A percentile compares a stretch with the other conserved stretches of the same genome.
Conservation (phyloP, 1,284 basidiomycete genomes). For the Tylopilus sp. region DNA sequence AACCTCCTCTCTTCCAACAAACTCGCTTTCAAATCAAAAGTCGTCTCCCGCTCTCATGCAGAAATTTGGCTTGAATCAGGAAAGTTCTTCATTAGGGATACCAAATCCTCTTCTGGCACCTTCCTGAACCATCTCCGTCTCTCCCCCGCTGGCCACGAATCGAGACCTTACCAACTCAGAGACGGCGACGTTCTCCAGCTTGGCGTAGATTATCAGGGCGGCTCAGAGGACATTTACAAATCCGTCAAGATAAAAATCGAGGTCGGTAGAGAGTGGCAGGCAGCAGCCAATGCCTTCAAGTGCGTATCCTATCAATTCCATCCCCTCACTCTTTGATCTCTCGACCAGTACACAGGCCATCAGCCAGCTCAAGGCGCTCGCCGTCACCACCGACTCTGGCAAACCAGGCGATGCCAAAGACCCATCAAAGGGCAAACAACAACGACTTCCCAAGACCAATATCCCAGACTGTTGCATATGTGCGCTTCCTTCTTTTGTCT, state of each 20-base stretch:
- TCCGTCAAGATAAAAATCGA: constrained; percentile 97
- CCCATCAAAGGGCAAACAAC: constrained; percentile 32
- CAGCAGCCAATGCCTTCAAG: constrained; percentile 92
- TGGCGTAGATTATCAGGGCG: constrained; percentile 98
- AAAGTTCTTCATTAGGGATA: constrained; percentile 88
- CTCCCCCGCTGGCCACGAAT: constrained; percentile 80
- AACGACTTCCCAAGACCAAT: constrained; percentile 43
- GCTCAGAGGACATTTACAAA: constrained; percentile 96
- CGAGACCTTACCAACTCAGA: constrained; percentile 74
- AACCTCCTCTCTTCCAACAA: constrained; percentile 75
- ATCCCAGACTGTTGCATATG: constrained; percentile 96
- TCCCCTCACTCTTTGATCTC: constrained; percentile 1
- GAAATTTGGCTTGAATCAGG: constrained; percentile 58
- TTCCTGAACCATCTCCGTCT: constrained; percentile 95
- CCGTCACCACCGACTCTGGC: constrained; percentile 34
- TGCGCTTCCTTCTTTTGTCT: constrained; percentile 36
- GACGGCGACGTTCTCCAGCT: constrained; percentile 96
- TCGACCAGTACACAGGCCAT: constrained; percentile 66
- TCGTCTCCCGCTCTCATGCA: constrained; percentile 9
- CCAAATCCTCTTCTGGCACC: constrained; percentile 87
- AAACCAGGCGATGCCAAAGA: constrained; percentile 11
- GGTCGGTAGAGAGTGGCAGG: constrained; percentile 87
- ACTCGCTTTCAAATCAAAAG: constrained; percentile 82
- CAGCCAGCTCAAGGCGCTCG: constrained; percentile 75
- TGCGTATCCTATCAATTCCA: constrained; percentile 41